Evolutionary conservation across 2,329 filamentous ascomycete genomes (phyloP), one percentile per base, ranked within the genome.

Genomic region (Periconia sp.): DNA sequence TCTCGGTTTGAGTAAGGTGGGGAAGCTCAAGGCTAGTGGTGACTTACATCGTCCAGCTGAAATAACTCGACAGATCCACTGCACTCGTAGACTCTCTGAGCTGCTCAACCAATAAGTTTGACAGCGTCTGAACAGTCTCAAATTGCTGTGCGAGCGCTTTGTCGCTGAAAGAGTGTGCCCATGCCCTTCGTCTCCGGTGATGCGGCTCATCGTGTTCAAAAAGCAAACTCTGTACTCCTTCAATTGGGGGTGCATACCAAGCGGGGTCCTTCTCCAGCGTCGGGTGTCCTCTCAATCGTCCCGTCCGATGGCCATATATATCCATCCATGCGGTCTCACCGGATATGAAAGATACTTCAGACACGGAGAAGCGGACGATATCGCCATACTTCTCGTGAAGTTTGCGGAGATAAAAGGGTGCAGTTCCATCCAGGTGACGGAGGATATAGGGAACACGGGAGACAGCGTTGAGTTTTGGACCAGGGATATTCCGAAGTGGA

Each of bases 261-360:
- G 52, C 51, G 0, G 42, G 55, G 36, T 74, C 65, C 40, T 75
- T 75, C 5, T n/a, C n/a, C n/a, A n/a, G 63, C 49, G 35, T 68
- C 68, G 16, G 66, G 46, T 12, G 51, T 40, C 1, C 65, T 61
- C 44, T 66, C 59, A 58, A 69, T 56, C 52, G 69, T 70, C 69
- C 69, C 0, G 48, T 65, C 4, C 63, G 59, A 50, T 66, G 66
- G 11, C 72, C 73, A 47, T 74, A 75, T 25, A 76, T 72, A 19
- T 75, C 73, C 34, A 64, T 63, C 66, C 69, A 75, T 2, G 72
- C 71, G 1, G 66, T 69, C 2, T 75, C 71, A n/a, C 57, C 69
- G 3, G 69, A 66, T 37, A 65, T 74, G 56, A 75, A 74, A 1
- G 73, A 74, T 0, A 76, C 40, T 42, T 77, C 71, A 19, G 64